These are phyloP conservation scores for Penicillium brevicompactum DNA, from an alignment of 2,329 filamentous ascomycete species.

Conservation along the genomic window DNA sequence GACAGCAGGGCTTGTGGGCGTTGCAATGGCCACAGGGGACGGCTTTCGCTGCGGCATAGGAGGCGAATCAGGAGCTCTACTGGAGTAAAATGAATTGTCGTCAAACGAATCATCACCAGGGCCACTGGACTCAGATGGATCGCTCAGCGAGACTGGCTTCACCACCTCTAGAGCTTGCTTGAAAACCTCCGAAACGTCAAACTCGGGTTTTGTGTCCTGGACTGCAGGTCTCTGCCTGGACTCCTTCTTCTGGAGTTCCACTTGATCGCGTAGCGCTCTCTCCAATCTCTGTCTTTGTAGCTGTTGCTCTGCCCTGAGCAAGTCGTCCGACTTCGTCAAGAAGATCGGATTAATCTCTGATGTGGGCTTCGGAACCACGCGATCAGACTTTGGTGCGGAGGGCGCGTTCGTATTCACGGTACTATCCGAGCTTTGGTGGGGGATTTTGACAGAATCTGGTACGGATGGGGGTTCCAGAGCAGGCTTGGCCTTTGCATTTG, in stretches of 20 bases:
- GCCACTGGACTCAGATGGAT: conserved; percentile 56
- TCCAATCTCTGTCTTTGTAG: conserved; percentile 82
- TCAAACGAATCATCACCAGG: conserved; percentile 80
- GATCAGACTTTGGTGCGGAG: conserved; percentile 36
- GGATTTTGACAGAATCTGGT: conserved; percentile 12
- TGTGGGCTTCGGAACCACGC: conserved; percentile 51
- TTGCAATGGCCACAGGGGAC: conserved; percentile 32
- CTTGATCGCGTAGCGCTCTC: conserved; percentile 72
- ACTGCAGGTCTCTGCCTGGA: conserved; percentile 52
- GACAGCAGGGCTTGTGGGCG: conserved; percentile 35
- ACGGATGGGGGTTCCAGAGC: conserved; percentile 14
- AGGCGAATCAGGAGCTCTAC: conserved; percentile 75
- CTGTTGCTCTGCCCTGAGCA: conserved; percentile 79
- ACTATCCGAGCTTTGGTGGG: conserved; percentile 22
- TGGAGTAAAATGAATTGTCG: conserved; percentile 95
- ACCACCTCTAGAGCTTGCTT: conserved; percentile 71
- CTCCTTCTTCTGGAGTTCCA: conserved; percentile 63
- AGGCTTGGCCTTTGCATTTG: background rate
- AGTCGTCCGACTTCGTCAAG: conserved; percentile 80
- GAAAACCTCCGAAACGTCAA: conserved; percentile 74
- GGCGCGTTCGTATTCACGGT: conserved; percentile 21
- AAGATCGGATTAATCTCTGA: conserved; percentile 80
- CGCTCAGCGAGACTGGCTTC: conserved; percentile 64
- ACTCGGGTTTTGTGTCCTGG: conserved; percentile 61
- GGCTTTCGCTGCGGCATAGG: conserved; percentile 42